Evolutionary conservation across 2,329 filamentous ascomycete species (phyloP).

Genomic region (Pseudocercospora crystallina): DNA sequence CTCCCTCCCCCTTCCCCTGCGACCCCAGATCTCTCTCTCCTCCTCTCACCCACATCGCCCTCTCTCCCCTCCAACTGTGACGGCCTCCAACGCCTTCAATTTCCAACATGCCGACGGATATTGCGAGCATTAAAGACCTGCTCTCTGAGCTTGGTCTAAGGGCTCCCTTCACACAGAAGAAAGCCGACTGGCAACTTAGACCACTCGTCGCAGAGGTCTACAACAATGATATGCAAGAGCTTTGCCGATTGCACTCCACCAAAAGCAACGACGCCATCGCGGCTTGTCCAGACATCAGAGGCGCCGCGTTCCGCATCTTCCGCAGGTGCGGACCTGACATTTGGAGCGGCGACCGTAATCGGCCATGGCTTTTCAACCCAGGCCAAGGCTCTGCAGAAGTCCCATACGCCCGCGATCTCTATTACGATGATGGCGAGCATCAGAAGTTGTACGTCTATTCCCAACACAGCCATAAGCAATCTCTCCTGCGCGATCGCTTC

Average conservation of each 20-base stretch:
- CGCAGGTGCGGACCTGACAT: slow-evolving; percentile 2
- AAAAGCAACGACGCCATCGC: slow-evolving; percentile 6
- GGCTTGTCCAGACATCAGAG: not conserved
- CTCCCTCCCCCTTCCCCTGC: too few relatives aligned
- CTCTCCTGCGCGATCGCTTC: too few relatives aligned
- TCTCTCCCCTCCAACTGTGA: too few relatives aligned
- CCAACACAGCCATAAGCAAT: too few relatives aligned
- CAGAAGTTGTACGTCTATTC: slow-evolving; percentile 2
- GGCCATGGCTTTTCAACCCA: slow-evolving; percentile 4
- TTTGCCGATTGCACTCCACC: slow-evolving; percentile 5
- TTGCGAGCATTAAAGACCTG: not conserved
- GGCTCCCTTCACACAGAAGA: slow-evolving; percentile 2
- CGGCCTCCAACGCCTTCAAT: too few relatives aligned
- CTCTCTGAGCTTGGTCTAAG: slow-evolving; percentile 5
- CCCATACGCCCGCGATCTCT: slow-evolving; percentile 4
- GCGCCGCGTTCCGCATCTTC: not conserved
- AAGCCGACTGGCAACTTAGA: not conserved
- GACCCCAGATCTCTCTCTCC: too few relatives aligned
- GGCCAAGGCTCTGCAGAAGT: not conserved
- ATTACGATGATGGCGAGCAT: not conserved
- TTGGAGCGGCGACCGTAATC: not conserved
- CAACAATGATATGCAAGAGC: not conserved
- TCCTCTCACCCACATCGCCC: too few relatives aligned
- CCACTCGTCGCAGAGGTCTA: slow-evolving; percentile 1
- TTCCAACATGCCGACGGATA: not conserved